Conservation (phyloP, 345 rosid genomes). For the Zanthoxylum bungeanum region DNA sequence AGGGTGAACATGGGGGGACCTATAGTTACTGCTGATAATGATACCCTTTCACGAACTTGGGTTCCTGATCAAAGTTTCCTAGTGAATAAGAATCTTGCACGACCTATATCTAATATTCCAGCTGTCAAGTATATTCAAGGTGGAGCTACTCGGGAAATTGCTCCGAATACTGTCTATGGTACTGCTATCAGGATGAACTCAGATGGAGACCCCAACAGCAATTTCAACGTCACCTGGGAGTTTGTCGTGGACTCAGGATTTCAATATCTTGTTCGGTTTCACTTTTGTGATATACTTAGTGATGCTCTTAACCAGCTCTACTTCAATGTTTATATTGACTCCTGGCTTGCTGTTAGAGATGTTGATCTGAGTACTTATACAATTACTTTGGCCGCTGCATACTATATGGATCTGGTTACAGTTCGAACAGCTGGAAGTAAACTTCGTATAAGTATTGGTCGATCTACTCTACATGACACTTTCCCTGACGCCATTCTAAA, state of each 20-base stretch:
- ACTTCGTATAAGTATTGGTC: constrained; percentile 62
- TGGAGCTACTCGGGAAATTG: constrained; percentile 46
- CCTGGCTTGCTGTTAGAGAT: constrained; percentile 33
- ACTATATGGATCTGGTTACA: constrained; percentile 52
- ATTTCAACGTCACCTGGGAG: constrained; percentile 82
- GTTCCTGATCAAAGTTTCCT: constrained; percentile 54
- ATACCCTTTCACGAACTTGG: constrained; percentile 84
- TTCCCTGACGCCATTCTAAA: constrained; percentile 60
- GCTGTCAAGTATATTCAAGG: constrained; percentile 53
- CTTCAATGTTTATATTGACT: constrained; percentile 70
- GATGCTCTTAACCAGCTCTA: constrained; percentile 47
- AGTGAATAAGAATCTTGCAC: constrained; percentile 34
- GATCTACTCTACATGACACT: constrained; percentile 13
- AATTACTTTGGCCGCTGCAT: constrained; percentile 40
- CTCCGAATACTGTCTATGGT: constrained; percentile 75
- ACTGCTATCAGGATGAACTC: constrained; percentile 67
- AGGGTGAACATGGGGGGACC: constrained; percentile 96
- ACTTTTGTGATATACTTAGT: constrained; percentile 81
- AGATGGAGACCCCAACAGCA: constrained; percentile 32
- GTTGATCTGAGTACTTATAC: constrained; percentile 48
- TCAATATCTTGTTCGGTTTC: constrained; percentile 75
- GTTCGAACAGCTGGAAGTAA: constrained; percentile 20
- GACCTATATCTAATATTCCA: constrained; percentile 29
- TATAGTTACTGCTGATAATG: constrained; percentile 42
- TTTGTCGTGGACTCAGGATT: constrained; percentile 61